Conservation (phyloP, 257 asterid genomes). For the Euphrasia confusa region DNA sequence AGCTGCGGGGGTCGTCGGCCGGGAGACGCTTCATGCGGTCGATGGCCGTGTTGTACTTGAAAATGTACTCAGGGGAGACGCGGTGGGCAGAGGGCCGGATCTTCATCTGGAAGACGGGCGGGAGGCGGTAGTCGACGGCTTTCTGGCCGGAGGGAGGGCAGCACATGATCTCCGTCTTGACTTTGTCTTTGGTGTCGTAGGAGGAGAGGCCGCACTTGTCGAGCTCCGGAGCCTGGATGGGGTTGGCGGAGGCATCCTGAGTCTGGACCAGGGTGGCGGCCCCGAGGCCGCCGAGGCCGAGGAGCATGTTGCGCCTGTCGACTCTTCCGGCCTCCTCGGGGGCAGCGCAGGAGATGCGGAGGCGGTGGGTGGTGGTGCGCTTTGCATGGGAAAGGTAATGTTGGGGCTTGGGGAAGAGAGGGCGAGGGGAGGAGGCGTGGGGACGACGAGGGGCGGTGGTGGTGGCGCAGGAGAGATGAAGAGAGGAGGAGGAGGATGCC, state of each 20-base stretch:
- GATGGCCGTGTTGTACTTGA: constrained; percentile 28
- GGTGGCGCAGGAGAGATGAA: too few species aligned
- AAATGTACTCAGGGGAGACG: constrained; percentile 19
- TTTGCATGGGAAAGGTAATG: too few species aligned
- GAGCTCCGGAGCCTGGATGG: constrained; percentile 8
- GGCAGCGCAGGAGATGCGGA: too few species aligned
- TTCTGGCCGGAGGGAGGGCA: constrained; percentile 27
- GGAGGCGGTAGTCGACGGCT: constrained; percentile 23
- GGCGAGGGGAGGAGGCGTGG: background rate
- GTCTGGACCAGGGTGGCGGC: too few species aligned
- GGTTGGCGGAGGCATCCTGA: background rate
- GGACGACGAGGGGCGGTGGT: too few species aligned
- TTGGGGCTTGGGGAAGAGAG: too few species aligned
- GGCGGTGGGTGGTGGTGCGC: too few species aligned
- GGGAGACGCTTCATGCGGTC: constrained; percentile 31
- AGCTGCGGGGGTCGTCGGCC: constrained; percentile 28
- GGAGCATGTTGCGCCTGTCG: too few species aligned
- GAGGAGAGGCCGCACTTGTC: constrained; percentile 6
- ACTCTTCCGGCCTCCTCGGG: too few species aligned
- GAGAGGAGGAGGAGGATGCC: background rate
- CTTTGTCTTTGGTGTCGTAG: background rate
- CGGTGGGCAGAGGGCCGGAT: constrained; percentile 30
- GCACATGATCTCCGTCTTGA: constrained; percentile 21
- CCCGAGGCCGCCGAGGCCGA: too few species aligned
- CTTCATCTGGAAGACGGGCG: constrained; percentile 24